These are phyloP conservation scores for Eremomyces bilateralis DNA, from an alignment of 495 filamentous ascomycete genomes.

Conservation along the genomic window DNA sequence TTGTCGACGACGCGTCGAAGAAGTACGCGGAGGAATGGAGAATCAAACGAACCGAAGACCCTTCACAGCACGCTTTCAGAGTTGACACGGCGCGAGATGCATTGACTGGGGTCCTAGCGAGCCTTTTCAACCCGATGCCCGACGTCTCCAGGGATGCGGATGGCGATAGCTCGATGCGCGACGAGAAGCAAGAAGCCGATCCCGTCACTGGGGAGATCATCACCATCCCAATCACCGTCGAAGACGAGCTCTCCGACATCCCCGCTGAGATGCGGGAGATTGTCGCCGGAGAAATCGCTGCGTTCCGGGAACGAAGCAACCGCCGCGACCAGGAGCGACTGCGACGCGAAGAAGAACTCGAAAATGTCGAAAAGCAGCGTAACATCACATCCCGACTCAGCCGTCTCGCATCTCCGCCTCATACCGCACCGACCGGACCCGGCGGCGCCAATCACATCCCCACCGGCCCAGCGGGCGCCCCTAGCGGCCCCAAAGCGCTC, in stretches of 20 bases:
- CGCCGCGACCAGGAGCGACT: conserved; percentile 73
- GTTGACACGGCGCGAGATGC: conserved; percentile 41
- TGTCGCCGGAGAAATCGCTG: conserved; percentile 81
- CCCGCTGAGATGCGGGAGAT: conserved; percentile 93
- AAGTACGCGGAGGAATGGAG: conserved; percentile 69
- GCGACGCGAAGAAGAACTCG: conserved; percentile 73
- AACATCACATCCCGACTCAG: conserved; percentile 42
- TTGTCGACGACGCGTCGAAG: conserved; percentile 59
- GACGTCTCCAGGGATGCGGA: conserved; percentile 29
- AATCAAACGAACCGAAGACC: conserved; percentile 38
- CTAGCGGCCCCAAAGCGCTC: conserved; percentile 53
- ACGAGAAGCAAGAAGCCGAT: conserved; percentile 33
- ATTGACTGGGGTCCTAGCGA: conserved; percentile 42
- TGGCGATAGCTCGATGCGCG: conserved; percentile 52
- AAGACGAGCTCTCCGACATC: conserved; percentile 91
- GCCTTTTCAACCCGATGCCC: conserved; percentile 48
- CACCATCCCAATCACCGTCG: conserved; percentile 69
- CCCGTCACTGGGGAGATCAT: conserved; percentile 46
- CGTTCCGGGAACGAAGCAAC: conserved; percentile 80
- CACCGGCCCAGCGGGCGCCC: conserved; percentile 64
- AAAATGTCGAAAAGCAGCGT: conserved; percentile 60
- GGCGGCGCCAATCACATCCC: conserved; percentile 67
- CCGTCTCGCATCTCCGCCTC: conserved; percentile 46
- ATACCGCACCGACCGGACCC: conserved; percentile 45
- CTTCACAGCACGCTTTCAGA: conserved; percentile 40